Evolutionary conservation across 768 basidiomycete species (phyloP).

Genomic region (Termitomyces sp.): DNA sequence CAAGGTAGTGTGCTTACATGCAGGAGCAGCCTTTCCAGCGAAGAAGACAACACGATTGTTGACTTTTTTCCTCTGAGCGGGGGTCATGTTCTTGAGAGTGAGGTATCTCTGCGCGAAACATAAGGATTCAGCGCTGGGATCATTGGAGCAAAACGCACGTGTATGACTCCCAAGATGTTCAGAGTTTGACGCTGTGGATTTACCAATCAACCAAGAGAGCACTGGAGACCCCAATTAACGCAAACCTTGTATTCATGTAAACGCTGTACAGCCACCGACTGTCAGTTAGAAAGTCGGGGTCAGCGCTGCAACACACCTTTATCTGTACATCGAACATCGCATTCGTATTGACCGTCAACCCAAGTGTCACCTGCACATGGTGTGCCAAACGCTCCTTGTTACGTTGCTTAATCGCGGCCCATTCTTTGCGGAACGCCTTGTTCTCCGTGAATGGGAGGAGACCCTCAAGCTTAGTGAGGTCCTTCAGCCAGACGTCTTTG

Average conservation of each 20-base stretch:
- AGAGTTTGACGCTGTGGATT: conserved; percentile 77
- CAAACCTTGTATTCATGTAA: conserved; percentile 88
- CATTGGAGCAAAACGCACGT: conserved; percentile 38
- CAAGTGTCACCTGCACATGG: conserved; percentile 65
- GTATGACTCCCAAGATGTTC: conserved; percentile 88
- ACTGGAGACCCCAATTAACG: neutral
- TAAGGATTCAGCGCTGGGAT: neutral
- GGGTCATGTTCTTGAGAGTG: conserved; percentile 69
- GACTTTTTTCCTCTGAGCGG: conserved; percentile 76
- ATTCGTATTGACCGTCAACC: conserved; percentile 62
- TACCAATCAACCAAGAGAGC: neutral
- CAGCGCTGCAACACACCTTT: conserved; percentile 38
- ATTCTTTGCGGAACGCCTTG: conserved; percentile 67
- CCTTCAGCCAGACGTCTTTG: conserved; percentile 79
- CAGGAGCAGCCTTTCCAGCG: conserved; percentile 95
- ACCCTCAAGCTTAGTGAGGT: conserved; percentile 72
- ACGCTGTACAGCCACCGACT: conserved; percentile 38
- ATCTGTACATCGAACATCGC: conserved; percentile 93
- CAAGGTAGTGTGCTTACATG: conserved; percentile 43
- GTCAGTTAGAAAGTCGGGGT: neutral
- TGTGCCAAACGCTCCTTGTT: conserved; percentile 89
- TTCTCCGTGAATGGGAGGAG: conserved; percentile 70
- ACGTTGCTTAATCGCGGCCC: conserved; percentile 79
- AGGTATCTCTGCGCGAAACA: conserved; percentile 61
- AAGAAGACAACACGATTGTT: conserved; percentile 92